Percentiles rank a stretch among this genome's conserved stretches.
Evolutionary conservation across 1,284 basidiomycete genomes (phyloP).

Genomic region (Ustilago hordei): DNA sequence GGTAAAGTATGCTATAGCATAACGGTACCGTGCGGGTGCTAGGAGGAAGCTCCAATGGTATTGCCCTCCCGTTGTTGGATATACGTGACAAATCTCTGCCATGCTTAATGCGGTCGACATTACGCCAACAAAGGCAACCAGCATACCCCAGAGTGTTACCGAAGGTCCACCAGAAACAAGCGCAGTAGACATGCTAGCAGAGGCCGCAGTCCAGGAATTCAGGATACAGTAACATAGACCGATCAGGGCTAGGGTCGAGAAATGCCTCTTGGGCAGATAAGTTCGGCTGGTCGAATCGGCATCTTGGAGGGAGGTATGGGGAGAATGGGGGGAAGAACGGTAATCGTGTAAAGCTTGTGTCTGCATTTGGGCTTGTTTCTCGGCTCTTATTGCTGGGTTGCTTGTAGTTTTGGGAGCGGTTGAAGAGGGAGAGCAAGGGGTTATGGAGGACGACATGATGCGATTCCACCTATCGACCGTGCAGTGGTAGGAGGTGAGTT

Average conservation of each 20-base stretch:
- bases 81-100: slow-evolving; percentile 67
- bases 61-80: slow-evolving; percentile 69
- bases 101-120: slow-evolving; percentile 67
- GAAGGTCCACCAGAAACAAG: slow-evolving; percentile 69
- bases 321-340: slow-evolving; percentile 9
- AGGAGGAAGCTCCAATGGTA: slow-evolving; percentile 70
- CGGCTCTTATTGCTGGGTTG: slow-evolving; percentile 15
- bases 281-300: background rate
- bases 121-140: slow-evolving; percentile 67
- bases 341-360: slow-evolving; percentile 43
- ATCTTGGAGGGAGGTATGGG: background rate
- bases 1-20: slow-evolving; percentile 60
- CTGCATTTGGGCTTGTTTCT: slow-evolving; percentile 27
- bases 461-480: no score
- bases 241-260: slow-evolving; percentile 44
- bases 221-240: slow-evolving; percentile 58
- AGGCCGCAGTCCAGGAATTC: slow-evolving; percentile 67
- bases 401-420: background rate
- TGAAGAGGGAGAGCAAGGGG: background rate
- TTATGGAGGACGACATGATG: background rate
- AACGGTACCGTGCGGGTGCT: slow-evolving; percentile 59
- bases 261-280: slow-evolving; percentile 22
- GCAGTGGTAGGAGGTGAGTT: no score
- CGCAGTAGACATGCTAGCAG: slow-evolving; percentile 59
- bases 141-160: slow-evolving; percentile 70